Base-by-base conservation (phyloP, 345 rosid genomes). In the Rhodomyrtus tomentosa region DNA sequence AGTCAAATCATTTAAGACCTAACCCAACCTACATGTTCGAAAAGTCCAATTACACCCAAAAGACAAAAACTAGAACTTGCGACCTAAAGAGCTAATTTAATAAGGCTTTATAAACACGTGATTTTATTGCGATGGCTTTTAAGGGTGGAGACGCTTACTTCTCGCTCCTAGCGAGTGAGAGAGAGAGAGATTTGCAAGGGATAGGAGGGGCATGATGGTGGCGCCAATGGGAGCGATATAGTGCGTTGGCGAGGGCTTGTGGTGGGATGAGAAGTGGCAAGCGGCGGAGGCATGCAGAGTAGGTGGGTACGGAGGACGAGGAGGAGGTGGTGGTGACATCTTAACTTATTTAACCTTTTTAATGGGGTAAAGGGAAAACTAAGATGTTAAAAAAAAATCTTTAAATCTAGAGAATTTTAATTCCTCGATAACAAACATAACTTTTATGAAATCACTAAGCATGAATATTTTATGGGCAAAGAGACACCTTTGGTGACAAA, bases 121-220 rank as follows among this genome's bases (percentile, higher is more conserved):
- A n/a, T 58, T n/a, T 13, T 58, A 15, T 58, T 13, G 20, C 5
- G 0, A 56, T 2, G 5, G 14, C 38, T 1, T 3, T 0, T 27
- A 29, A 58, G 72, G 36, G 2, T 58, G 36, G 36, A 58, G 68
- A n/a, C n/a, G n/a, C n/a, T n/a, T n/a, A n/a, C n/a, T n/a, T n/a
- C n/a, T n/a, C n/a, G n/a, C n/a, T n/a, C n/a, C n/a, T n/a, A n/a
- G n/a, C n/a, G n/a, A n/a, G n/a, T n/a, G n/a, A n/a, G n/a, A n/a
- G 32, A 25, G 68, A 56, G 59, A 25, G 68, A 56, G 68, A n/a
- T 24, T n/a, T 15, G 25, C n/a, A 24, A 55, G 59, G 3, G 1
- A 56, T 16, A 58, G 68, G 36, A 40, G 42, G 16, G 9, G 18
- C 68, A 58, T 29, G 27, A 58, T 13, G 20, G 13, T 27, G 36